phyloP scores from a whole-genome alignment of 306 rosid species.

The Phaseolus lunatus region DNA sequence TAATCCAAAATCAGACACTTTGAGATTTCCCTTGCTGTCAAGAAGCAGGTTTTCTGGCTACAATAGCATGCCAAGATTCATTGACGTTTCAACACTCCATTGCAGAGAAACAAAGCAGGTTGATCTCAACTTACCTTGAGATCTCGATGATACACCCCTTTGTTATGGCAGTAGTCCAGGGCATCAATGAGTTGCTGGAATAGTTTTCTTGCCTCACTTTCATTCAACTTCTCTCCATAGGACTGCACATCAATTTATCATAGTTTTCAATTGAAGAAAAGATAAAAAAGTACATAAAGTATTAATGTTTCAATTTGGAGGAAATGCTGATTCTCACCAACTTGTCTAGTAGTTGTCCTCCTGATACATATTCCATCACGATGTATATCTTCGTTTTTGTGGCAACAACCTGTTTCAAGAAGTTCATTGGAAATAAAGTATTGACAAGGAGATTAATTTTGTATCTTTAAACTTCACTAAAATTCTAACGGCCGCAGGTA shows the following conservation, averaged over 20 bases:
- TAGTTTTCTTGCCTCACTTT: constrained; percentile 72
- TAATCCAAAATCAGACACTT: constrained; percentile 83
- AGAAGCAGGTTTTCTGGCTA: constrained; percentile 87
- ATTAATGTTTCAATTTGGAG: constrained; percentile 7
- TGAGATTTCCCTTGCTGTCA: constrained; percentile 70
- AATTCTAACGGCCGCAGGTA: background rate
- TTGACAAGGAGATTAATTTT: background rate
- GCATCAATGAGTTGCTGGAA: constrained; percentile 88
- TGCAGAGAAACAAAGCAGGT: constrained; percentile 3
- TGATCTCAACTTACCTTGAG: constrained; percentile 63
- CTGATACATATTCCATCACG: constrained; percentile 76
- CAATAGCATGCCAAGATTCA: constrained; percentile 34
- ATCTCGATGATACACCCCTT: constrained; percentile 82
- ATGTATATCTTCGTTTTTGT: constrained; percentile 81
- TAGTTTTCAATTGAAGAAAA: constrained; percentile 4
- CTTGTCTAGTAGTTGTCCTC: constrained; percentile 78
- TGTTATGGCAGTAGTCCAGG: constrained; percentile 74
- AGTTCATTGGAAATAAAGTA: constrained; percentile 9
- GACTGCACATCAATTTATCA: constrained; percentile 48
- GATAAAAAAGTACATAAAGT: constrained; percentile 4
- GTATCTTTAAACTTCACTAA: background rate
- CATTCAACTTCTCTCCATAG: constrained; percentile 58
- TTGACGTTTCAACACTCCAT: constrained; percentile 22
- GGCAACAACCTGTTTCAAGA: constrained; percentile 63
- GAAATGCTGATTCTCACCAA: constrained; percentile 57